Conservation (phyloP, 768 basidiomycete genomes). For the Pisolithus sp. region DNA sequence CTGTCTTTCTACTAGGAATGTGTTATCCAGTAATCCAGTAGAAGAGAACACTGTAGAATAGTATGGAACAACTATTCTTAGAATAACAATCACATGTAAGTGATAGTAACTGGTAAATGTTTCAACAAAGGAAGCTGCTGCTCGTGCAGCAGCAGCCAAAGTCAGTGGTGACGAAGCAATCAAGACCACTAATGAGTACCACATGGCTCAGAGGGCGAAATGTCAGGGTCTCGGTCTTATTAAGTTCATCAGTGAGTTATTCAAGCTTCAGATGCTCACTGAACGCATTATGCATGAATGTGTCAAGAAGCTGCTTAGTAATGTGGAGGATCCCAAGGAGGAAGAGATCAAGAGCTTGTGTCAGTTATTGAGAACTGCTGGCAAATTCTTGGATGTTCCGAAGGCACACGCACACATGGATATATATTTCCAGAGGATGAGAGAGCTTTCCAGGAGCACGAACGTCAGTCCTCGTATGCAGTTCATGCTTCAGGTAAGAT, state of each 20-base stretch:
- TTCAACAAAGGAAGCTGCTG: conserved; percentile 74
- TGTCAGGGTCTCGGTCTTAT: conserved; percentile 94
- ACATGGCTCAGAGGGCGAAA: conserved; percentile 93
- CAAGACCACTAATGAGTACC: conserved; percentile 83
- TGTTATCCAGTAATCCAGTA: no score
- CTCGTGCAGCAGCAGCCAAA: conserved; percentile 80
- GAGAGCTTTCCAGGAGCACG: conserved; percentile 64
- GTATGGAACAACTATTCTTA: no score
- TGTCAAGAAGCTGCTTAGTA: conserved; percentile 89
- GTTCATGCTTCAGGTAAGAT: conserved; percentile 88
- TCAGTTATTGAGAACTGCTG: conserved; percentile 87
- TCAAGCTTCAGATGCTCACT: conserved; percentile 96
- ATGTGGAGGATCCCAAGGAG: conserved; percentile 93
- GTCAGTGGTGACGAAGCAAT: conserved; percentile 79
- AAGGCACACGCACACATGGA: conserved; percentile 85
- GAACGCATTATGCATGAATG: conserved; percentile 99
- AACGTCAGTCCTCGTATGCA: conserved; percentile 84
- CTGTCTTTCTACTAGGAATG: no score
- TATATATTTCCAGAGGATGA: conserved; percentile 90
- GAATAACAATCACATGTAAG: no score
- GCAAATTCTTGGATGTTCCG: conserved; percentile 68
- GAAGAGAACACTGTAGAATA: no score
- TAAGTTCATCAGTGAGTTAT: conserved; percentile 97
- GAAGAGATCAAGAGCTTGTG: conserved; percentile 97
- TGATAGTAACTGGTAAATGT: no score